Evolutionary conservation across 176 grass and related monocot genomes (phyloP), one percentile per base, ranked within the genome.

Genomic region (Eragrostis curvula): DNA sequence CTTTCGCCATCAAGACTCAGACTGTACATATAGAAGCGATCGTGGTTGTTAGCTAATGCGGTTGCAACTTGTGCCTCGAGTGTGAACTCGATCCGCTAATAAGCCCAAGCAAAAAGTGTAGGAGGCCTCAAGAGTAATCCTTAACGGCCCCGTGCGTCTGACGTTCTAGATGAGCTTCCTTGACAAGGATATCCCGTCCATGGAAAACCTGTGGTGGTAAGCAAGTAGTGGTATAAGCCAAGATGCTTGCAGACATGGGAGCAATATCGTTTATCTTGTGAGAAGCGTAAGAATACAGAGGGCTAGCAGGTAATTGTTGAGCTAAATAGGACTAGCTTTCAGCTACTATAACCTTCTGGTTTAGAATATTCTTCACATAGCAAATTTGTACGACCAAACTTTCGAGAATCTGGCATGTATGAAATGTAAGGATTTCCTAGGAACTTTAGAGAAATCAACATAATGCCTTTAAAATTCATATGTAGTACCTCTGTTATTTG

Each of bases 161-260:
- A 45, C 75, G 58, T n/a, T 88, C 84, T 49, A 73, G 71, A 17
- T 78, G 78, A 71, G 77, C 87, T 92, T 81, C 73, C 85, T 88
- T 90, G 56, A 95, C 78, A 9, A 92, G 41, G 40, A 95, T 84
- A 55, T 83, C 78, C 53, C 93, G 84, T 71, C 93, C 93, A 40
- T 71, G 58, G 86, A 95, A 95, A 56, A 70, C 63, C 90, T 95
- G 81, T 91, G 74, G 56, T 48, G 42, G 12, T 47, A 47, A 80
- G 29, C 30, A 77, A 65, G 20, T 81, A n/a, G 46, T 28, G 15
- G 79, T n/a, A 62, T 66, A 41, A 84, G 56, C 58, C 5, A 68
- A 71, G 73, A 17, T 67, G 57, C 61, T 51, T 9, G 27, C n/a
- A 30, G 10, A 39, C 28, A 67, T 4, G 36, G 59, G 20, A 79